Evolutionary conservation across 2,329 filamentous ascomycete genomes (phyloP).

Genomic region (Aspergillus melleus): DNA sequence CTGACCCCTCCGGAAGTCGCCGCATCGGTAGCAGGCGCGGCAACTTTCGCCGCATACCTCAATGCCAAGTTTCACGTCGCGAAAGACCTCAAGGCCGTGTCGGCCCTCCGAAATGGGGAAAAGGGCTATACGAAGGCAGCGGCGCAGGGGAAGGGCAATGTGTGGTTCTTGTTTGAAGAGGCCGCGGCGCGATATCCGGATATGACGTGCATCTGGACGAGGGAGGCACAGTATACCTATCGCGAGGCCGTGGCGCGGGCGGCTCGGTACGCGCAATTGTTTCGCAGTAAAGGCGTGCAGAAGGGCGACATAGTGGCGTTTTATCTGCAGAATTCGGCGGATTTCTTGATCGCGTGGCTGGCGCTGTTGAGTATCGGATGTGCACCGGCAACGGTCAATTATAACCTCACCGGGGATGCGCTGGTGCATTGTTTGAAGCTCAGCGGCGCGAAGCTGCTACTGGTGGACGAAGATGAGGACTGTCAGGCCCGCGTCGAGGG

Average conservation of each 20-base stretch:
- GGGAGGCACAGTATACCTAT: slow-evolving; percentile 61
- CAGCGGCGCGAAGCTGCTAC: slow-evolving; percentile 55
- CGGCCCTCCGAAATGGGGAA: slow-evolving; percentile 42
- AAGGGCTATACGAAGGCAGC: slow-evolving; percentile 51
- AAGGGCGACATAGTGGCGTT: slow-evolving; percentile 63
- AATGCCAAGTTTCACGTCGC: slow-evolving; percentile 68
- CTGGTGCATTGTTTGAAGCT: slow-evolving; percentile 66
- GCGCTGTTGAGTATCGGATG: slow-evolving; percentile 66
- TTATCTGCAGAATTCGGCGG: slow-evolving; percentile 67
- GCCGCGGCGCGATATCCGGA: slow-evolving; percentile 54
- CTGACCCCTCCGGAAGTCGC: slow-evolving; percentile 4
- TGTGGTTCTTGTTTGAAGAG: slow-evolving; percentile 67
- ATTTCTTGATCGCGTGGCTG: slow-evolving; percentile 67
- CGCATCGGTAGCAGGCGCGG: slow-evolving; percentile 26
- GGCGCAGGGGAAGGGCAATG: slow-evolving; percentile 55
- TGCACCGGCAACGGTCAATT: slow-evolving; percentile 70
- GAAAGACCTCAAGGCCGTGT: slow-evolving; percentile 59
- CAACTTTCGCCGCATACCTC: slow-evolving; percentile 34
- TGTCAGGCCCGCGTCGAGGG: slow-evolving; percentile 60
- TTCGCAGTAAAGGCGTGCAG: slow-evolving; percentile 58
- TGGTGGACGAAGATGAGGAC: slow-evolving; percentile 59
- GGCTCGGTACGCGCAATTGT: slow-evolving; percentile 64
- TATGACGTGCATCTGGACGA: slow-evolving; percentile 67
- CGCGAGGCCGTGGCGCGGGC: slow-evolving; percentile 55
- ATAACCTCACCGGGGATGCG: slow-evolving; percentile 64